These are phyloP conservation scores for Kalmusia sp. DNA, from an alignment of 2,329 filamentous ascomycete species.

Conservation along the genomic window DNA sequence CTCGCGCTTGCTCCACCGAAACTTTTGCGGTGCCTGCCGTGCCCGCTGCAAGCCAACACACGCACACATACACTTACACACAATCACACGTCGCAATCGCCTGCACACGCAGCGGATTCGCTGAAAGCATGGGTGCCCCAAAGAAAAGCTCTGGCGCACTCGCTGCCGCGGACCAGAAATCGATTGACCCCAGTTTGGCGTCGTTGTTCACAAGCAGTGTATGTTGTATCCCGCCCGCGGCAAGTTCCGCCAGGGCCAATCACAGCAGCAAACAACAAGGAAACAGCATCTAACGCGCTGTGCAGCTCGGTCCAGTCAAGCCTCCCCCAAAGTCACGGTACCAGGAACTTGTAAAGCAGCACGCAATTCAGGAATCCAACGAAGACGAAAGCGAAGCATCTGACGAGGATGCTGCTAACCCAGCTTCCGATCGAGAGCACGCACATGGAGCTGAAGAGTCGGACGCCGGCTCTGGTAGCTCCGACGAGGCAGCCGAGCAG, in stretches of 20 bases:
- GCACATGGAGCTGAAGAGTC: slow-evolving; percentile 36
- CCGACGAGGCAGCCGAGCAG: slow-evolving; percentile 26
- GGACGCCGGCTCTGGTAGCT: slow-evolving; percentile 35
- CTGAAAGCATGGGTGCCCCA: slow-evolving; percentile 19
- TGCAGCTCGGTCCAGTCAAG: slow-evolving; percentile 45
- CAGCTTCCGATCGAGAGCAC: slow-evolving; percentile 1
- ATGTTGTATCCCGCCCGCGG: slow-evolving; percentile 23
- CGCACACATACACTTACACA: no score
- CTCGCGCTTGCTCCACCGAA: slow-evolving; percentile 34
- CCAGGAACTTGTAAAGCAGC: slow-evolving; percentile 32
- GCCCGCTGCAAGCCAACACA: slow-evolving; percentile 4
- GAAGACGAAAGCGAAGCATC: slow-evolving; percentile 32
- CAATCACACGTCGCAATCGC: slow-evolving; percentile 38
- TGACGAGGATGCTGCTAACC: slow-evolving; percentile 13
- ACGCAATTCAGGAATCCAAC: slow-evolving; percentile 49
- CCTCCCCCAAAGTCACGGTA: slow-evolving; percentile 51
- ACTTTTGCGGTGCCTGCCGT: slow-evolving; percentile 32
- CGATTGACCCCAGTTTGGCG: slow-evolving; percentile 53
- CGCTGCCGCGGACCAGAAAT: slow-evolving; percentile 39
- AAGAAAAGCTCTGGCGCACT: slow-evolving; percentile 25
- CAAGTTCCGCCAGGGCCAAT: slow-evolving; percentile 10
- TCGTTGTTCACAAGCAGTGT: slow-evolving; percentile 56
- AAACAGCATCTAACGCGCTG: not conserved
- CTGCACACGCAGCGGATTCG: slow-evolving; percentile 39
- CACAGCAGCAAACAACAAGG: no score